Conservation (phyloP, 371 early-diverging fungal genomes). For the Circinella minor region DNA sequence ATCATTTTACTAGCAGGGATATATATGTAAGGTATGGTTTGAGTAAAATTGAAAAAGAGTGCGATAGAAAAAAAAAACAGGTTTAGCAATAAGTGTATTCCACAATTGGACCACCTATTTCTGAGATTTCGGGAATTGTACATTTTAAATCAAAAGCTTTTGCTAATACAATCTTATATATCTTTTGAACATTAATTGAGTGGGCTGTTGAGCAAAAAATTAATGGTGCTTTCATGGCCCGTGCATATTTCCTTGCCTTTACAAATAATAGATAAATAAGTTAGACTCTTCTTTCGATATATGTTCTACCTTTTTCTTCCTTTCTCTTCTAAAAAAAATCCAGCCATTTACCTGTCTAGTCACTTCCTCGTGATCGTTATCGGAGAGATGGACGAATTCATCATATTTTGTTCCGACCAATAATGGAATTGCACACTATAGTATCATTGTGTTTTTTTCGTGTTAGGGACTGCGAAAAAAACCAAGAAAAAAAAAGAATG, state of each 20-base stretch:
- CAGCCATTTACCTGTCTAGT: conserved; percentile 76
- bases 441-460: neutral
- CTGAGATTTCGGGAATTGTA: conserved; percentile 89
- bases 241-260: conserved; percentile 86
- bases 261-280: conserved; percentile 3
- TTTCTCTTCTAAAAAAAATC: neutral
- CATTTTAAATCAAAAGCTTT: conserved; percentile 94
- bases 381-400: conserved; percentile 80
- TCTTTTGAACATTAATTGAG: conserved; percentile 95
- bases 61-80: neutral
- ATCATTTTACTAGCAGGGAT: no score
- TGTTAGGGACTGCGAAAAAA: neutral
- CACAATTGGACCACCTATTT: conserved; percentile 90
- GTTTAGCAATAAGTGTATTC: conserved; percentile 65
- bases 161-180: conserved; percentile 94
- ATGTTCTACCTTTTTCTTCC: no score
- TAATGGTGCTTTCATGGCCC: conserved; percentile 94
- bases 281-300: neutral
- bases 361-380: conserved; percentile 90
- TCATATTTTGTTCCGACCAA: conserved; percentile 98
- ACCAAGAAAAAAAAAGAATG: neutral
- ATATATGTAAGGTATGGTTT: no score
- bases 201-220: conserved; percentile 94
- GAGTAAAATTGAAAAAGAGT: neutral
- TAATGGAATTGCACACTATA: conserved; percentile 89